Evolutionary conservation across 2,329 filamentous ascomycete species (phyloP).

Genomic region (Aspergillus sp.): DNA sequence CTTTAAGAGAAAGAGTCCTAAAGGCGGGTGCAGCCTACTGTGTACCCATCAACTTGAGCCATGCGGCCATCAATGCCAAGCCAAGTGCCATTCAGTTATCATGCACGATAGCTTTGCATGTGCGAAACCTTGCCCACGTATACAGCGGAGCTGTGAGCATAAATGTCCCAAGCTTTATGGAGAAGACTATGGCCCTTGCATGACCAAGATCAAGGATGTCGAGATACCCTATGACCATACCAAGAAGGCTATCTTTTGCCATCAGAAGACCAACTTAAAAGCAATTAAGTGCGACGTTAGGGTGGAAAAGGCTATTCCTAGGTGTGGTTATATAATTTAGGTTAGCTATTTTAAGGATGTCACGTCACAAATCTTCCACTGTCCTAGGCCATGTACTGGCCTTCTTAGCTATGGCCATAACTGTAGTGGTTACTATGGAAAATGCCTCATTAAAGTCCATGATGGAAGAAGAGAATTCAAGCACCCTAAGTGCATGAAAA

Average conservation of each 20-base stretch:
- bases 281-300: conserved; percentile 6
- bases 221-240: conserved; percentile 15
- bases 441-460: conserved; percentile 1
- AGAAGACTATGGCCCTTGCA: conserved; percentile 17
- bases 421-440: conserved; percentile 7
- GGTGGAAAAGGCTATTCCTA: neutral
- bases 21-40: conserved; percentile 9
- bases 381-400: conserved; percentile 2
- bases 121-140: conserved; percentile 13
- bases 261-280: neutral
- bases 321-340: conserved; percentile 8
- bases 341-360: conserved; percentile 4
- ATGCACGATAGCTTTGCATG: conserved; percentile 19
- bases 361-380: neutral
- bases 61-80: conserved; percentile 16
- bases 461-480: conserved; percentile 7
- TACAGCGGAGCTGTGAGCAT: conserved; percentile 16
- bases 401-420: conserved; percentile 8
- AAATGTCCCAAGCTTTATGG: conserved; percentile 16
- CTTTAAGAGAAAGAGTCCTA: neutral
- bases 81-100: conserved; percentile 20
- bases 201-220: conserved; percentile 1
- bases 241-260: neutral
- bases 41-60: neutral
- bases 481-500: conserved; percentile 3